Base-by-base conservation (phyloP, 495 filamentous ascomycete genomes). In the Bombardia bombarda region DNA sequence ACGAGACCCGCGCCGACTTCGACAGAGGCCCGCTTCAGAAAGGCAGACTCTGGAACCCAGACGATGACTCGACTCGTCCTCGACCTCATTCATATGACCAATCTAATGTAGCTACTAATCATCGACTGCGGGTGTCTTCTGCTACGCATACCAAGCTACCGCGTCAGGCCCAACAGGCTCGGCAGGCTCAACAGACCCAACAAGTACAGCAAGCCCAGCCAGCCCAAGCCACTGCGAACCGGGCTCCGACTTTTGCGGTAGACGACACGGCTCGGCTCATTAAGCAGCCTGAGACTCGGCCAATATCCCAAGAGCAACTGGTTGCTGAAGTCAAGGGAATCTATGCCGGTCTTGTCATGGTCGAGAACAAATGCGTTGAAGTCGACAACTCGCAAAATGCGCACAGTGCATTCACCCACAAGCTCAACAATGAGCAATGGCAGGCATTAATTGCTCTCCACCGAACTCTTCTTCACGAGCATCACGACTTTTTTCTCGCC, bases 401-500 rank as follows among this genome's bases (percentile, higher is more conserved):
- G 1, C 60, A 70, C 21, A 55, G 41, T 10, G 63, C 65, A 7
- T 17, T 18, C 2, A 20, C 13, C 7, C 32, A 30, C 28, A 16
- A n/a, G 19, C 39, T 42, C 5, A 42, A 30, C 25, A 19, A 32
- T 26, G 64, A 77, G 34, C 78, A 86, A 46, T 87, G 79, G 81
- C 78, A 84, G 51, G 76, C 78, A 0, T 51, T 87, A 21, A 80
- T 84, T 18, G 80, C 78, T 2, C 54, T 89, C 1, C 86, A 92
- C 52, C 65, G 79, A 9, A 85, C 83, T 0, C 58, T 90, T 1
- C 61, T 90, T 1, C 75, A 87, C 45, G 85, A 90, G 43, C 82
- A 88, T 45, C 83, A 90, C 47, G 85, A 89, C 46, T 90, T 90
- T 51, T 83, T 92, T 40, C 59, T 90, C 1, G 85, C 84, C 0